A percentile compares a stretch with the other conserved stretches of the same genome.
phyloP scores from a whole-genome alignment of 345 rosid species.

The Gynandropsis gynandra region DNA sequence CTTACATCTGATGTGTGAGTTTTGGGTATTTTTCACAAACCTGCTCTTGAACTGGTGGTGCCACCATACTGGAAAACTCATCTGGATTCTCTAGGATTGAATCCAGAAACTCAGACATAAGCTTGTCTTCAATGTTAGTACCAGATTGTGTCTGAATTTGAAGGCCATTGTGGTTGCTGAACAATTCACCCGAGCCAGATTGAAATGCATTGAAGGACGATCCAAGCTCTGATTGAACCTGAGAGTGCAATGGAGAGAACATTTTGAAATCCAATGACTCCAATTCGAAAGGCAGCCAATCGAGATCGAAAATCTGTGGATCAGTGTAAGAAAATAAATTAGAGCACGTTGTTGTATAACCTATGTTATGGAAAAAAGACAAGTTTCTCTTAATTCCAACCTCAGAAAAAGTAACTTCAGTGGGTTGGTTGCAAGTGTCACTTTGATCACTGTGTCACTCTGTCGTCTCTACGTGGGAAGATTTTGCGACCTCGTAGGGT shows the following conservation, averaged over 20 bases:
- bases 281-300: constrained; percentile 17
- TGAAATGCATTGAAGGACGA: constrained; percentile 26
- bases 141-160: constrained; percentile 22
- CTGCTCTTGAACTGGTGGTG: constrained; percentile 7
- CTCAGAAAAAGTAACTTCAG: constrained; percentile 23
- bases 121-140: constrained; percentile 32
- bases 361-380: constrained; percentile 1
- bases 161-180: constrained; percentile 5
- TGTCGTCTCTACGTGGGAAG: constrained; percentile 9
- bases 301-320: constrained; percentile 28
- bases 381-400: constrained; percentile 23
- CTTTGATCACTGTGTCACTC: constrained; percentile 16
- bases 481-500: constrained; percentile 9
- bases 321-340: constrained; percentile 10
- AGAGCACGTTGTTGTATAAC: too few relatives aligned
- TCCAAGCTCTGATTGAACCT: constrained; percentile 32
- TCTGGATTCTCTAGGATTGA: constrained; percentile 34
- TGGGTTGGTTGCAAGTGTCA: constrained; percentile 18
- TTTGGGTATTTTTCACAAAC: constrained; percentile 26
- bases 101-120: constrained; percentile 34
- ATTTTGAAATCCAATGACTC: constrained; percentile 31
- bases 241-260: constrained; percentile 42
- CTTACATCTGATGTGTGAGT: too few relatives aligned
- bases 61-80: too few relatives aligned
- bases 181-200: constrained; percentile 14